A percentile compares a stretch with the other conserved stretches of the same genome.
These are phyloP conservation scores for Russula compacta DNA, from an alignment of 768 basidiomycete genomes.

Conservation along the genomic window DNA sequence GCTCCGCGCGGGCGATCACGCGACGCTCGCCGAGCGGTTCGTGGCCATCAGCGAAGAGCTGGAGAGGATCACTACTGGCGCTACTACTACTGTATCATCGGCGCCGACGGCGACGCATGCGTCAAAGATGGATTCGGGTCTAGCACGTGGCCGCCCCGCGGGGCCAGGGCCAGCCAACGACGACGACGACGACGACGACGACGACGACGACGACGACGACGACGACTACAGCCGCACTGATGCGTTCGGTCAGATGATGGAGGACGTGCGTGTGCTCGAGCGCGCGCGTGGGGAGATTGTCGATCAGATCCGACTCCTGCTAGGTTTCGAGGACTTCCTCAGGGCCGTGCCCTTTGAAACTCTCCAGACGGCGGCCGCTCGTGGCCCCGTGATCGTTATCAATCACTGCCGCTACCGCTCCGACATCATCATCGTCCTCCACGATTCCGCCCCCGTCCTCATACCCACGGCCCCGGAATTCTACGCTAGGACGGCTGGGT, in stretches of 20 bases:
- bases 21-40: slow-evolving; percentile 3
- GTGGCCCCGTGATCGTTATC: slow-evolving; percentile 8
- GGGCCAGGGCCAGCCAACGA: too few relatives aligned
- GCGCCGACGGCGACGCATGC: too few relatives aligned
- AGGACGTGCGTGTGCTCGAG: background rate
- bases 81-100: too few relatives aligned
- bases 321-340: slow-evolving; percentile 3
- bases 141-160: too few relatives aligned
- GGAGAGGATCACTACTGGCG: background rate
- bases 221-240: too few relatives aligned
- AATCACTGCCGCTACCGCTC: slow-evolving; percentile 5
- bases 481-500: background rate
- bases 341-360: background rate
- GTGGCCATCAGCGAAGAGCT: background rate
- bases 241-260: background rate
- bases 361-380: background rate
- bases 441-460: background rate
- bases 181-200: too few relatives aligned
- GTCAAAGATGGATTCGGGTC: too few relatives aligned
- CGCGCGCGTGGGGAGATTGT: background rate
- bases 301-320: background rate
- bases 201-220: too few relatives aligned
- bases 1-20: background rate
- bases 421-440: slow-evolving; percentile 10
- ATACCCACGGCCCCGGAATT: background rate